Conservation (phyloP, 768 basidiomycete species). For the Dioszegia aurantiaca region DNA sequence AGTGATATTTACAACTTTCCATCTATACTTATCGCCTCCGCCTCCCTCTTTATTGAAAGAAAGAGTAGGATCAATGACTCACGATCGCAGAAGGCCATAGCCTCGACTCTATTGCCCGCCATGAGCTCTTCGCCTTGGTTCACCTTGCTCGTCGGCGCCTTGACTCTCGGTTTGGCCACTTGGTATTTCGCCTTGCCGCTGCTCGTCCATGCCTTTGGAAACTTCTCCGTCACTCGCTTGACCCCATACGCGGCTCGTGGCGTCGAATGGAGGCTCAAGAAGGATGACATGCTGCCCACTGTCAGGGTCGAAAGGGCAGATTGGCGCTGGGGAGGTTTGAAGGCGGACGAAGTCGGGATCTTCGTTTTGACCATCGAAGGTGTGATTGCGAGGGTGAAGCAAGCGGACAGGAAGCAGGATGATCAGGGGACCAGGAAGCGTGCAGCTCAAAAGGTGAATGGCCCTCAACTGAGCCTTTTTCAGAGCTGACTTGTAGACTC, state of each 20-base stretch:
- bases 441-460: neutral
- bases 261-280: constrained; percentile 38
- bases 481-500: constrained; percentile 3
- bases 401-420: neutral
- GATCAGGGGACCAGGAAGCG: neutral
- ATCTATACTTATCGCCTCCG: neutral
- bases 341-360: constrained; percentile 24
- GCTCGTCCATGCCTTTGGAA: neutral
- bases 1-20: neutral
- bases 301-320: constrained; percentile 31
- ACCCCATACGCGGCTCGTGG: constrained; percentile 54
- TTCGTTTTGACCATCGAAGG: constrained; percentile 34
- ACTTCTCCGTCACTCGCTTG: constrained; percentile 6
- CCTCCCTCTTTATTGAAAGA: neutral
- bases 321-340: constrained; percentile 28
- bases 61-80: too few species aligned
- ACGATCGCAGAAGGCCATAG: too few species aligned
- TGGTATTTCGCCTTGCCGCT: neutral
- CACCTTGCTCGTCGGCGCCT: neutral
- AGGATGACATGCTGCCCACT: constrained; percentile 22
- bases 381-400: constrained; percentile 22
- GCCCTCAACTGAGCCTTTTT: too few species aligned
- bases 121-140: neutral
- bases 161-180: neutral
- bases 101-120: too few species aligned